A percentile compares a stretch with the other conserved stretches of the same genome.
phyloP scores from a whole-genome alignment of 164 flowering plant genomes.

The Taxillus chinensis region DNA sequence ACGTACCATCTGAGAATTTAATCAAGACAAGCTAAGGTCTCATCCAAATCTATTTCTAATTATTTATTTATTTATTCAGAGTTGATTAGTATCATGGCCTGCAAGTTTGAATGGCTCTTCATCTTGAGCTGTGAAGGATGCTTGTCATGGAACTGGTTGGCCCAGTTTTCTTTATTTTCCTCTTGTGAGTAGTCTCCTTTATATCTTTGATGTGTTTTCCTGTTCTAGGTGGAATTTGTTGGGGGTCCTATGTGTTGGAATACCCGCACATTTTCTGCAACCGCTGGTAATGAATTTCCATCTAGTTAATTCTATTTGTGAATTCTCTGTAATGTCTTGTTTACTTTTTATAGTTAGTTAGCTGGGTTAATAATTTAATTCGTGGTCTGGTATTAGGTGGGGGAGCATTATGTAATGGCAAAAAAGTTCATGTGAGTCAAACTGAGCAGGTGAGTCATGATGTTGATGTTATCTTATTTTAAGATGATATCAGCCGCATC shows the following conservation, averaged over 20 bases:
- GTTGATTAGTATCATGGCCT: too few species aligned
- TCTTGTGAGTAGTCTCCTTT: slow-evolving; percentile 1
- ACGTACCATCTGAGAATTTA: too few species aligned
- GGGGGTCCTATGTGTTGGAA: slow-evolving; percentile 97
- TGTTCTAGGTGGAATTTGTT: slow-evolving; percentile 80
- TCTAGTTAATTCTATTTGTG: neutral
- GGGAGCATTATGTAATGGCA: slow-evolving; percentile 87
- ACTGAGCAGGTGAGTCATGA: slow-evolving; percentile 48
- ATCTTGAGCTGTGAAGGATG: neutral
- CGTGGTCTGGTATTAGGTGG: slow-evolving; percentile 39
- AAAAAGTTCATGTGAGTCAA: slow-evolving; percentile 65
- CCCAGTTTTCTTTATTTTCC: too few species aligned
- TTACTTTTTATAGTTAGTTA: slow-evolving; percentile 1
- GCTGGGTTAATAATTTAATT: neutral
- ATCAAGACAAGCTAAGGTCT: too few species aligned
- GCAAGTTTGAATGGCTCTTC: neutral
- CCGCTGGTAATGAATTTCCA: slow-evolving; percentile 43
- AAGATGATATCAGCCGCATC: neutral
- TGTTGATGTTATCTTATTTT: neutral
- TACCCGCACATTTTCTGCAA: slow-evolving; percentile 83
- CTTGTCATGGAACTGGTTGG: too few species aligned
- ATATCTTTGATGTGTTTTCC: neutral
- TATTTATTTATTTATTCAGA: too few species aligned
- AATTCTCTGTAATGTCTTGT: neutral
- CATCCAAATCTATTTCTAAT: too few species aligned